Evolutionary conservation across 2,329 filamentous ascomycete genomes (phyloP).

Genomic region (Cladophialophora bantiana): DNA sequence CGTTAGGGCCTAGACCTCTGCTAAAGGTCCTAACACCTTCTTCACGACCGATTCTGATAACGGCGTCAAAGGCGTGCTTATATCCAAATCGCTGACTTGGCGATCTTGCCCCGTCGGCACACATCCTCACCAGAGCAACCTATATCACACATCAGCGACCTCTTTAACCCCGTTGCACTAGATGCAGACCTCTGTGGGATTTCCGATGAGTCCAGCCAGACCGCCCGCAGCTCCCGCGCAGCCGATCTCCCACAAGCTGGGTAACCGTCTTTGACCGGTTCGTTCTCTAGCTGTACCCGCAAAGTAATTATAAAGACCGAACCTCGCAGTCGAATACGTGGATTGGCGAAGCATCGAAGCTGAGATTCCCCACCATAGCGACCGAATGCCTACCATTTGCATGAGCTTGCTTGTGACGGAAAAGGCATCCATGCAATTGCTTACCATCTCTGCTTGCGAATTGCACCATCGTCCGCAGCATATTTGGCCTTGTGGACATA

Average conservation of each 20-base stretch:
- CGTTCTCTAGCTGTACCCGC: constrained; percentile 22
- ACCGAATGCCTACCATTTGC: constrained; percentile 22
- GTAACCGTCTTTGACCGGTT: constrained; percentile 23
- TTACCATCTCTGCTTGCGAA: constrained; percentile 34
- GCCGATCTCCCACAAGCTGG: constrained; percentile 26
- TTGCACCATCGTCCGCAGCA: constrained; percentile 30
- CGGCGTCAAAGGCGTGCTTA: constrained; percentile 29
- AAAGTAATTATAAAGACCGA: constrained; percentile 33
- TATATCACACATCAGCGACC: constrained; percentile 17
- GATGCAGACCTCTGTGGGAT: constrained; percentile 31
- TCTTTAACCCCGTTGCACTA: neutral
- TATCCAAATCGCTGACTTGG: constrained; percentile 32
- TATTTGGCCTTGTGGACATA: constrained; percentile 31
- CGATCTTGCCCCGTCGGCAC: constrained; percentile 32
- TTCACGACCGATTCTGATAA: constrained; percentile 31
- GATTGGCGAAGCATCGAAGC: constrained; percentile 36
- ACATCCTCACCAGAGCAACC: constrained; percentile 35
- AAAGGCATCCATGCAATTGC: neutral
- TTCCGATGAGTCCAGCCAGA: constrained; percentile 31
- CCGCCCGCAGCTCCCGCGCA: constrained; percentile 31
- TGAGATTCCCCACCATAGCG: constrained; percentile 33
- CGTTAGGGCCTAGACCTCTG: constrained; percentile 30
- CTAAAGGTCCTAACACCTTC: constrained; percentile 32
- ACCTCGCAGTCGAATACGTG: constrained; percentile 34
- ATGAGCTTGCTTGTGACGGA: constrained; percentile 11